These are phyloP conservation scores for Comarum palustre DNA, from an alignment of 306 rosid genomes.

Conservation along the genomic window DNA sequence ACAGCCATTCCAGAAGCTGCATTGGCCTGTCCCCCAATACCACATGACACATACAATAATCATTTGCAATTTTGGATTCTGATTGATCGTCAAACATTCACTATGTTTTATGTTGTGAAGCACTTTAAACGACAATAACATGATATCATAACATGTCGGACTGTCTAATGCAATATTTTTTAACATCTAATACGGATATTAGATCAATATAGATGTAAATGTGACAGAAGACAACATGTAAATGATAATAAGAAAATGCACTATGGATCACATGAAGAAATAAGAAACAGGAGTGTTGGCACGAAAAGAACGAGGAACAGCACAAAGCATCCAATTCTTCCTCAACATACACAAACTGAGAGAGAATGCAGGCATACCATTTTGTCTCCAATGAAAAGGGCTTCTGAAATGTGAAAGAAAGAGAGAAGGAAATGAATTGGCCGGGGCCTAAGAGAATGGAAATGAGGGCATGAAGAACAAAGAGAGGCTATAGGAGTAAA, in stretches of 20 bases:
- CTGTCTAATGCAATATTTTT: neutral
- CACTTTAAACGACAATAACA: neutral
- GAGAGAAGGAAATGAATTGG: conserved; percentile 22
- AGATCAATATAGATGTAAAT: neutral
- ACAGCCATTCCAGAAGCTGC: conserved; percentile 90
- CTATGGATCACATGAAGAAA: neutral
- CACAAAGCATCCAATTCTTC: neutral
- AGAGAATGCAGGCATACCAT: conserved; percentile 44
- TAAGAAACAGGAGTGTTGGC: neutral
- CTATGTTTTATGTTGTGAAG: neutral
- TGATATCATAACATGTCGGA: neutral
- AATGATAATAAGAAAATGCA: neutral
- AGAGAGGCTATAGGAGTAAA: conserved; percentile 28
- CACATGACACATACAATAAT: conserved; percentile 4
- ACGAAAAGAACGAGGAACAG: neutral
- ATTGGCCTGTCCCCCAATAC: conserved; percentile 57
- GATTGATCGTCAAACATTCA: neutral
- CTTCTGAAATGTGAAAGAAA: conserved; percentile 45
- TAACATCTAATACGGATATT: neutral
- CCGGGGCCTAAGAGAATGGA: conserved; percentile 32
- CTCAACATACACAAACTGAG: neutral
- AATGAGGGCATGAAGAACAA: conserved; percentile 36
- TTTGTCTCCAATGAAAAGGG: conserved; percentile 59
- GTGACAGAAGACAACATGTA: neutral
- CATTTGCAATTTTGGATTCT: neutral